These are phyloP conservation scores for Buxus sempervirens DNA, from an alignment of 164 flowering plant species.

Conservation along the genomic window DNA sequence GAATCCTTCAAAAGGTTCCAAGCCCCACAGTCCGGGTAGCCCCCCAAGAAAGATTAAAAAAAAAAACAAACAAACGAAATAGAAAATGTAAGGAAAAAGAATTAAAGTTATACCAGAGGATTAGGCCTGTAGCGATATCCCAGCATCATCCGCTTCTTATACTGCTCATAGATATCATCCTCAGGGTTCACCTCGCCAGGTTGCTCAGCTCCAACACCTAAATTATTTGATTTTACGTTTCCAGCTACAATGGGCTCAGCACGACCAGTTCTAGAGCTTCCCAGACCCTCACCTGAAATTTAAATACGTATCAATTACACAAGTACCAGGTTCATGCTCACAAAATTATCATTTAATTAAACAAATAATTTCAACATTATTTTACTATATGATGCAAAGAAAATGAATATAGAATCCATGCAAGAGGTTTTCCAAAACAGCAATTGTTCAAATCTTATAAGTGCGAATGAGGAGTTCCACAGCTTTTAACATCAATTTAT, in stretches of 20 bases:
- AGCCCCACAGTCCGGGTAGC: too few species aligned
- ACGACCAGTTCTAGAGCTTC: constrained; percentile 82
- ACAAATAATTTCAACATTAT: too few species aligned
- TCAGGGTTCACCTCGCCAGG: constrained; percentile 93
- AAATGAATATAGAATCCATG: too few species aligned
- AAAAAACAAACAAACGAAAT: background rate
- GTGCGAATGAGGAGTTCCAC: too few species aligned
- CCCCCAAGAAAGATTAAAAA: too few species aligned
- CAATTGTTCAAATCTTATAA: too few species aligned
- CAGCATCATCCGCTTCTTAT: constrained; percentile 99
- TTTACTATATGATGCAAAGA: too few species aligned
- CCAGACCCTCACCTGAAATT: constrained; percentile 89
- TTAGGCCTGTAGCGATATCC: constrained; percentile 91
- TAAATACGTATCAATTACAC: background rate
- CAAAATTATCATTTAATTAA: too few species aligned
- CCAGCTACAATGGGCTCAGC: constrained; percentile 92
- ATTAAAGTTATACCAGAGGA: constrained; percentile 86
- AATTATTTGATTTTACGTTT: constrained; percentile 67
- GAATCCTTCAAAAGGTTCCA: too few species aligned
- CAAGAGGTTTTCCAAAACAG: too few species aligned
- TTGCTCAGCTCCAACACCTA: constrained; percentile 87
- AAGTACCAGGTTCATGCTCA: background rate
- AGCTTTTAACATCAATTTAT: too few species aligned
- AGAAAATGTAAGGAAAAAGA: too few species aligned
- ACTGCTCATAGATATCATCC: constrained; percentile 97